Percentiles rank a stretch among this genome's conserved stretches.
phyloP scores from a whole-genome alignment of 805 yeast species.

The Candida ipomoeae region DNA sequence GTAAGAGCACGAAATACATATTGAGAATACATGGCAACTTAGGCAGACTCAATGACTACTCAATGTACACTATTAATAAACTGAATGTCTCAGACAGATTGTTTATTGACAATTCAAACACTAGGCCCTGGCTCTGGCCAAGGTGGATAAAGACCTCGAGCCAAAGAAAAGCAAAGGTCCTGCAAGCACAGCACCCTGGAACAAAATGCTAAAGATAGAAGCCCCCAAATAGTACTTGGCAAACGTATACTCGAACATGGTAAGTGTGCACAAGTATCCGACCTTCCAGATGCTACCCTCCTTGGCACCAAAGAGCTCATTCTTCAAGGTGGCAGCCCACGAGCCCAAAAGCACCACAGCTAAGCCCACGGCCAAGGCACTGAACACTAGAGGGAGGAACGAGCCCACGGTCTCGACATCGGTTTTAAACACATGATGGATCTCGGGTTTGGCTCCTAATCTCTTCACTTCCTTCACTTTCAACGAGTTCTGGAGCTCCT shows the following conservation, averaged over 20 bases:
- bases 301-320: slow-evolving; percentile 24
- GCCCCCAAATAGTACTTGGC: slow-evolving; percentile 55
- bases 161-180: slow-evolving; percentile 59
- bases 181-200: slow-evolving; percentile 44
- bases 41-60: too few species aligned
- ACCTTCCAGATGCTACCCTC: slow-evolving; percentile 27
- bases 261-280: slow-evolving; percentile 46
- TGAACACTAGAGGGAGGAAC: slow-evolving; percentile 49
- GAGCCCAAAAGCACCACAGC: slow-evolving; percentile 40
- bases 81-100: too few species aligned
- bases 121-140: slow-evolving; percentile 28
- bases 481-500: slow-evolving; percentile 22
- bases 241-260: slow-evolving; percentile 51
- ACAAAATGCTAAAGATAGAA: slow-evolving; percentile 57
- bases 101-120: not conserved
- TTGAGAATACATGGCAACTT: too few species aligned
- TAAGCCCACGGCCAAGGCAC: slow-evolving; percentile 39
- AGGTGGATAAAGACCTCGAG: slow-evolving; percentile 57
- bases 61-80: too few species aligned
- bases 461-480: slow-evolving; percentile 28
- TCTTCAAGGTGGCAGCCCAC: slow-evolving; percentile 35
- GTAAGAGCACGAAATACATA: too few species aligned
- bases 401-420: slow-evolving; percentile 52
- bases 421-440: slow-evolving; percentile 55
- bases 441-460: slow-evolving; percentile 54